Conservation (phyloP, 306 rosid species). For the Cotoneaster glaucophyllus region DNA sequence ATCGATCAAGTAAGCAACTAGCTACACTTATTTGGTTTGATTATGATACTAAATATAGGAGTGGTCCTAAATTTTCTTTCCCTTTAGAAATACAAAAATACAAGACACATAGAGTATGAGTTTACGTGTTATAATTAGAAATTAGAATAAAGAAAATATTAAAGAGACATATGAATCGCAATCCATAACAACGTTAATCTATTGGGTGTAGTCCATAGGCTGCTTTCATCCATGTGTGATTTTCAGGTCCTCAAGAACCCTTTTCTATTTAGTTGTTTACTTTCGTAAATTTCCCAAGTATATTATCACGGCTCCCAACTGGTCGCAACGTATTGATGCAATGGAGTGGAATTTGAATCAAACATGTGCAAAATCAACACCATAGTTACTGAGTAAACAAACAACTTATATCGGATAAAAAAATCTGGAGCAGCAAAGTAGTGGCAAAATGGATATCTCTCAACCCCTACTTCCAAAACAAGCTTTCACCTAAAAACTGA, state of each 20-base stretch:
- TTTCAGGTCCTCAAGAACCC: background rate
- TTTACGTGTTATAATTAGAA: no score
- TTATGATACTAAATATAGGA: no score
- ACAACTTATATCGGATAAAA: background rate
- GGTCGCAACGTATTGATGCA: background rate
- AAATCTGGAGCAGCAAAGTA: background rate
- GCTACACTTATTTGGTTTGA: no score
- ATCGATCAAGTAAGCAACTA: no score
- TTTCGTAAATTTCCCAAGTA: background rate
- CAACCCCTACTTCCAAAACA: background rate
- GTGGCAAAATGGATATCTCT: conserved; percentile 9
- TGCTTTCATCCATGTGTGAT: background rate
- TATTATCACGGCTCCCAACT: background rate
- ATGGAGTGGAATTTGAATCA: background rate
- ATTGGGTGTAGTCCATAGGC: no score
- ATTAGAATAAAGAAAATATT: no score
- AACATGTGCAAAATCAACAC: background rate
- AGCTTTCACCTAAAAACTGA: background rate
- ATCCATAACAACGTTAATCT: no score
- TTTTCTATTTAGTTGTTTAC: background rate
- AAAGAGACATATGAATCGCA: no score
- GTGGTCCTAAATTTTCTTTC: no score
- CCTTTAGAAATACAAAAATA: no score
- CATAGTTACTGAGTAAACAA: background rate
- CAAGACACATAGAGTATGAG: no score